A percentile compares a stretch with the other conserved stretches of the same genome.
phyloP scores from a whole-genome alignment of 345 rosid genomes.

The Brassica cretica region DNA sequence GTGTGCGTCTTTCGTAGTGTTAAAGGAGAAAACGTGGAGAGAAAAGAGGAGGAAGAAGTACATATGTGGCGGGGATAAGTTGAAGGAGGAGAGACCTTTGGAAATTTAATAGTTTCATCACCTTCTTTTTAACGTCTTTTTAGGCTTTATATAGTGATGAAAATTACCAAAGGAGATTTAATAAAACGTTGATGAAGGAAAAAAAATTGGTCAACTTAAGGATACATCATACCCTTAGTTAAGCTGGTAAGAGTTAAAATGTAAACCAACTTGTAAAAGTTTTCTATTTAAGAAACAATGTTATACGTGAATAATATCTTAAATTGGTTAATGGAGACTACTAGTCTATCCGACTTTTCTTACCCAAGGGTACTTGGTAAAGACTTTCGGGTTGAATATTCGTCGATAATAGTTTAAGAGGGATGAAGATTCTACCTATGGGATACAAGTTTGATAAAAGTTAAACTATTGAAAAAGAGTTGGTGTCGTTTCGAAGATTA shows the following conservation, averaged over 20 bases:
- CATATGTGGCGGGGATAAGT: conserved; percentile 30
- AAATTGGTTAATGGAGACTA: not conserved
- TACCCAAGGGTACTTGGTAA: not conserved
- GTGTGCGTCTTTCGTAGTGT: not conserved
- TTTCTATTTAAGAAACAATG: not conserved
- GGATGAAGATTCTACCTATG: not conserved
- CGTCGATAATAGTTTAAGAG: not conserved
- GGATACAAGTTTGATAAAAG: not conserved
- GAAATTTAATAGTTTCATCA: not conserved
- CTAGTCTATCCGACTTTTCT: not conserved
- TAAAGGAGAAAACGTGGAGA: conserved; percentile 28
- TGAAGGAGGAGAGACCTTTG: conserved; percentile 22
- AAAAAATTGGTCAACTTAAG: conserved; percentile 13
- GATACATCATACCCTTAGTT: not conserved
- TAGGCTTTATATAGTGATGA: conserved; percentile 8
- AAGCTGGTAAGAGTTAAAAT: not conserved
- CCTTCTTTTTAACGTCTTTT: not conserved
- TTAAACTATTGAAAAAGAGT: not conserved
- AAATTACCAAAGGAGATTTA: not conserved
- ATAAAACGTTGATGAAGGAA: conserved; percentile 1
- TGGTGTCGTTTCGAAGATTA: not conserved
- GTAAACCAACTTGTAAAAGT: not conserved
- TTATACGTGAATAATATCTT: not conserved
- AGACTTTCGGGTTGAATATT: not conserved
- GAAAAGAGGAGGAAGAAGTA: conserved; percentile 30